A percentile compares a stretch with the other conserved stretches of the same genome.
These are phyloP conservation scores for Aspergillus sp. DNA, from an alignment of 2,329 filamentous ascomycete genomes.

Conservation along the genomic window DNA sequence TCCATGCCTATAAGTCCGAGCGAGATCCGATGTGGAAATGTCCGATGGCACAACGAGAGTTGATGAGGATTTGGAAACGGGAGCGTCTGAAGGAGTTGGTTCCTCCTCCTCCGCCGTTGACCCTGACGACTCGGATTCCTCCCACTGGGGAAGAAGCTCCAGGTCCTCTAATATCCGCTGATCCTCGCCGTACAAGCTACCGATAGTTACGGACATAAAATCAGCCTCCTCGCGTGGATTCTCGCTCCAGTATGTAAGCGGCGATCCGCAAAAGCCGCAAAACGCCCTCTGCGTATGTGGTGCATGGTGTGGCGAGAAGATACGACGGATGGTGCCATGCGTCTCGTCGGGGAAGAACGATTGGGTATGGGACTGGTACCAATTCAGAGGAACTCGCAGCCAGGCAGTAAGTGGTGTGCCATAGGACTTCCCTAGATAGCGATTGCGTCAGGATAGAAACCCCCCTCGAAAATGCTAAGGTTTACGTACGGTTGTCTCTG, in stretches of 20 bases:
- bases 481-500: slow-evolving; percentile 67
- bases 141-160: slow-evolving; percentile 61
- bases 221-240: slow-evolving; percentile 68
- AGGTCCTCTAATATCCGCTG: slow-evolving; percentile 71
- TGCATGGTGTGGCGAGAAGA: slow-evolving; percentile 62
- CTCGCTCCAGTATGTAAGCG: slow-evolving; percentile 81
- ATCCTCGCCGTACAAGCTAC: slow-evolving; percentile 70
- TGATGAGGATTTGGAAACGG: slow-evolving; percentile 13
- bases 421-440: slow-evolving; percentile 57
- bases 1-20: slow-evolving; percentile 39
- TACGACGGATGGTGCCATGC: slow-evolving; percentile 63
- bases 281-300: slow-evolving; percentile 70
- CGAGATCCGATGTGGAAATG: slow-evolving; percentile 20
- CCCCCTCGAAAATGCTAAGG: neutral
- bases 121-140: slow-evolving; percentile 27
- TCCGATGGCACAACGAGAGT: slow-evolving; percentile 23
- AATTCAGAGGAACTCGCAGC: slow-evolving; percentile 76
- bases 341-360: slow-evolving; percentile 79
- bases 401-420: slow-evolving; percentile 75
- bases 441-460: neutral
- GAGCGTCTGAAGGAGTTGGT: slow-evolving; percentile 13
- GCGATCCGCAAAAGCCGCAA: slow-evolving; percentile 89
- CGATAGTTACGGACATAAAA: slow-evolving; percentile 79
- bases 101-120: slow-evolving; percentile 32
- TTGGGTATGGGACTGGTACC: slow-evolving; percentile 75